Evolutionary conservation across 208 protist genomes (phyloP), one percentile per base, ranked within the genome.

Genomic region (Leishmania turanica): DNA sequence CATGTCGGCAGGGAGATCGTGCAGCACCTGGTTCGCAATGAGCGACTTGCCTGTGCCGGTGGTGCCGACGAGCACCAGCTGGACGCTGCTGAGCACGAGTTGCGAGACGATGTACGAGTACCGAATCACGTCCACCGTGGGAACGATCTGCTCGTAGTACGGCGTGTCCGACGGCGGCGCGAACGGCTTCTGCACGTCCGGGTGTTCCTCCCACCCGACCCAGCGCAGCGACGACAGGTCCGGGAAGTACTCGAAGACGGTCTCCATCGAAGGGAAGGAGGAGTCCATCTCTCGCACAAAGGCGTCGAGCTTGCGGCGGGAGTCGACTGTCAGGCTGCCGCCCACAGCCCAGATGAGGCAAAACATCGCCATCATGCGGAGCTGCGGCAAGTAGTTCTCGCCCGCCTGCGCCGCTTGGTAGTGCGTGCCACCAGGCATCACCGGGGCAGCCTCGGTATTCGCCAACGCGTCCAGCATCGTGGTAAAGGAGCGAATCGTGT

Each of bases 211-310:
- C 99, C 98, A 99, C 77, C 89, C 88, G 34, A 91, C 87, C 98
- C 98, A 99, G 56, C 89, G 87, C 71, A 97, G 78, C 54, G 93
- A 91, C 47, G 92, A 62, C 1, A 95, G 47, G 87, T 99, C 98
- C 11, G 99, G 95, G 83, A 93, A 99, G 90, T 99, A 99, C 87
- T 99, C 99, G 88, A 99, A 99, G 40, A 99, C 96, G 21, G 99
- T 99, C 79, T 99, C 98, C 80, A 95, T 97, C 49, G 93, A 93
- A 3, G 99, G 99, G 79, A 99, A 99, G 47, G 94, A 94, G 19
- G 96, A 90, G 77, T 99, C 98, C 70, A 99, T 84, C 85, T 99
- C 98, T 51, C 99, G 94, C 11, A 99, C 84, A 84, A 97, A 97
- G 31, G 96, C 85, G 82, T 99, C 95, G 31, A 98, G 84, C 86